Evolutionary conservation across 805 yeast species (phyloP).

Genomic region (Candida loeiensis): DNA sequence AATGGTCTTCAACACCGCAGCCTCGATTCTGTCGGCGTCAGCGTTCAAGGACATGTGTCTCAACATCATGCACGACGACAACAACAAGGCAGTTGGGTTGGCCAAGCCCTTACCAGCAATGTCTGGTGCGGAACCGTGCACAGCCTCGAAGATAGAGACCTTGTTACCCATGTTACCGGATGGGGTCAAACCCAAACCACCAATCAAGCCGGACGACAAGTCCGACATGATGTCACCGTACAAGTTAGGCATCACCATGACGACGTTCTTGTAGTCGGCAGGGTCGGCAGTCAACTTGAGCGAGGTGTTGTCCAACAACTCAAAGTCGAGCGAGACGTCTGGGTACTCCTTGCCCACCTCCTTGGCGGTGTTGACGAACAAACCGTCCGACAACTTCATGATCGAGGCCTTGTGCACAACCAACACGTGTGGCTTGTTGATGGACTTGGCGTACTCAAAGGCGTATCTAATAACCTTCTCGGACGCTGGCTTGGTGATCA

Average conservation of each 20-base stretch:
- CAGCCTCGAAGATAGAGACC: conserved; percentile 98
- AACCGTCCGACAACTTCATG: conserved; percentile 97
- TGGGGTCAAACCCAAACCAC: conserved; percentile 98
- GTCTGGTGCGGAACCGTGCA: conserved; percentile 99
- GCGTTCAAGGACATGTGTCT: conserved; percentile 91
- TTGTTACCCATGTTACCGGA: conserved; percentile 99
- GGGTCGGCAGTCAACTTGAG: conserved; percentile 89
- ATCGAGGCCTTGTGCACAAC: conserved; percentile 98
- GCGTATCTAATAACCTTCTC: conserved; percentile 97
- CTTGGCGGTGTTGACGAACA: conserved; percentile 87
- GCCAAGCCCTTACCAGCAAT: conserved; percentile 99
- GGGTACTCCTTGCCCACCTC: conserved; percentile 91
- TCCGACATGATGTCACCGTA: conserved; percentile 99
- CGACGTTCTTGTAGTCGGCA: conserved; percentile 77
- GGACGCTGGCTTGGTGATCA: conserved; percentile 94
- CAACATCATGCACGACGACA: conserved; percentile 98
- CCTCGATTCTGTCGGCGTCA: conserved; percentile 81
- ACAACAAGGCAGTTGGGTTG: conserved; percentile 95
- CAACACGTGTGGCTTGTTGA: conserved; percentile 80
- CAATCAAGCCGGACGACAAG: conserved; percentile 94
- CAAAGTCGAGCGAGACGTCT: conserved; percentile 76
- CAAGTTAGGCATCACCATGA: conserved; percentile 98
- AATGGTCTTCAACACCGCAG: conserved; percentile 81
- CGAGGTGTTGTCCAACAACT: conserved; percentile 93
- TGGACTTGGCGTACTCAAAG: conserved; percentile 89